phyloP scores from a whole-genome alignment of 768 basidiomycete species.

The Cystobasidium tubakii region DNA sequence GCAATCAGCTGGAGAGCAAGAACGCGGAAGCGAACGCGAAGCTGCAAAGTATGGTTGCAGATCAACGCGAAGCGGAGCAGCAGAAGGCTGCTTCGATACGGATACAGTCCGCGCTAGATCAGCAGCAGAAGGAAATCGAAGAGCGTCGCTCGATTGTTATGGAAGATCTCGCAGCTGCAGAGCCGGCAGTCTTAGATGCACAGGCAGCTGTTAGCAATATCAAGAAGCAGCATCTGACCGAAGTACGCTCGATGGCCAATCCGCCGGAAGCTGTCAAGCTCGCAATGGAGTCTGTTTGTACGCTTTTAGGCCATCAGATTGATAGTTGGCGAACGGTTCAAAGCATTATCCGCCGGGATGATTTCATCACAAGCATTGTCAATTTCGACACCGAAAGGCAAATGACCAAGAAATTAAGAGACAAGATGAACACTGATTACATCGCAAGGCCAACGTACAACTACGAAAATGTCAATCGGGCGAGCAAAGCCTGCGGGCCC shows the following conservation, averaged over 20 bases:
- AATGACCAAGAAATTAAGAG: conserved; percentile 83
- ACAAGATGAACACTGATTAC: conserved; percentile 87
- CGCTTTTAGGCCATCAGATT: conserved; percentile 89
- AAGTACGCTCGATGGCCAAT: conserved; percentile 96
- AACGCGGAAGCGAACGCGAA: conserved; percentile 94
- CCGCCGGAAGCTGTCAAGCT: conserved; percentile 96
- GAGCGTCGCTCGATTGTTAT: conserved; percentile 82
- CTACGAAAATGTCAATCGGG: conserved; percentile 89
- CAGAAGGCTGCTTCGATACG: conserved; percentile 95
- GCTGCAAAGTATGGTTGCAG: conserved; percentile 91
- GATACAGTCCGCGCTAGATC: conserved; percentile 85
- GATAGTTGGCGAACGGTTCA: conserved; percentile 96
- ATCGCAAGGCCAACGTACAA: conserved; percentile 83
- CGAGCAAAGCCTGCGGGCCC: conserved; percentile 93
- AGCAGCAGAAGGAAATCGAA: conserved; percentile 82
- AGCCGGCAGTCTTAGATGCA: conserved; percentile 92
- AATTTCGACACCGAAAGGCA: conserved; percentile 85
- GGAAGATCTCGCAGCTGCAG: conserved; percentile 92
- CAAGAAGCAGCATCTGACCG: conserved; percentile 87
- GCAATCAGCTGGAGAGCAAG: conserved; percentile 85
- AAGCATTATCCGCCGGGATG: conserved; percentile 87
- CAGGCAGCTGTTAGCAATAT: conserved; percentile 95
- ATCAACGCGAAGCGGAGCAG: conserved; percentile 97
- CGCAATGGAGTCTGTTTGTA: conserved; percentile 98
- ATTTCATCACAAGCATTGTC: conserved; percentile 92